Conservation (phyloP, 2,329 filamentous ascomycete species). For the Alternaria hordeiaustralica region DNA sequence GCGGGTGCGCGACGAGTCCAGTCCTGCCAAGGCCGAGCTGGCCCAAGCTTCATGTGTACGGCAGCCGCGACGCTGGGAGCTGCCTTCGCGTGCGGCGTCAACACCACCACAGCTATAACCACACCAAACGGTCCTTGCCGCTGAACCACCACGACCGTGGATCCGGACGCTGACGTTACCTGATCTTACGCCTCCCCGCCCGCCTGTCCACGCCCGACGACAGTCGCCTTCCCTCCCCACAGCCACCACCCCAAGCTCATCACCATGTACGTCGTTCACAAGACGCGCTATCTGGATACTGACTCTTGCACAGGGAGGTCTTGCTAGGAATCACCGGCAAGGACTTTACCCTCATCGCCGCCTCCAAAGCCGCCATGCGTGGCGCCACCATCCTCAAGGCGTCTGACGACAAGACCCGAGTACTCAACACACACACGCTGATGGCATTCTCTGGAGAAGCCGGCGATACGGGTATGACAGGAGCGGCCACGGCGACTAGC, state of each 20-base stretch:
- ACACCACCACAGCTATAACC: background rate
- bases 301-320: slow-evolving; percentile 78
- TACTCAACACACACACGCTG: slow-evolving; percentile 90
- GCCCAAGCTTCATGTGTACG: slow-evolving; percentile 11
- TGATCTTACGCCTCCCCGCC: background rate
- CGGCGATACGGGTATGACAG: slow-evolving; percentile 82
- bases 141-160: background rate
- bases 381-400: slow-evolving; percentile 95
- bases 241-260: slow-evolving; percentile 18
- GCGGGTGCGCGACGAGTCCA: background rate
- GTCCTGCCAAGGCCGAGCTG: slow-evolving; percentile 10
- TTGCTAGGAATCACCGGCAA: slow-evolving; percentile 97
- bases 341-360: slow-evolving; percentile 97
- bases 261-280: slow-evolving; percentile 39
- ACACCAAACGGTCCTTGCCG: background rate
- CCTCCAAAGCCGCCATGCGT: slow-evolving; percentile 98
- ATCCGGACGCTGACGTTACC: background rate
- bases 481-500: background rate
- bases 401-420: slow-evolving; percentile 93
- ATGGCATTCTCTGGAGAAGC: slow-evolving; percentile 97
- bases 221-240: slow-evolving; percentile 2
- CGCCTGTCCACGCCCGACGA: background rate
- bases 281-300: slow-evolving; percentile 13
- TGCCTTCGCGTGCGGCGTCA: slow-evolving; percentile 14
- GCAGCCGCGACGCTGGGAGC: slow-evolving; percentile 23